phyloP scores from a whole-genome alignment of 768 basidiomycete species.

The Sporobolomyces roseus region DNA sequence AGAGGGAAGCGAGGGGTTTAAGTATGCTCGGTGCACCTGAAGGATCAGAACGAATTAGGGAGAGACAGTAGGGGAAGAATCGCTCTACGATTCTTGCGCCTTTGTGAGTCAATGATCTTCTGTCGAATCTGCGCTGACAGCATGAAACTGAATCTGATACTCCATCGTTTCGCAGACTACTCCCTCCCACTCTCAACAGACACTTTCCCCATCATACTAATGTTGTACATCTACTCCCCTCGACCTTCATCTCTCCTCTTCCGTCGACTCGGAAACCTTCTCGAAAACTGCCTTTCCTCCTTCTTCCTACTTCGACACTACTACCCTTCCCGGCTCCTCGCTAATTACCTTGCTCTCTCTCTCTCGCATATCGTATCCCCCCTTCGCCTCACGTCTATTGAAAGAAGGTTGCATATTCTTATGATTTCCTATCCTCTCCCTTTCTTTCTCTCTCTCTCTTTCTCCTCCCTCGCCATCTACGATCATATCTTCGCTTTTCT shows the following conservation, averaged over 20 bases:
- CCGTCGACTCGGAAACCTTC: too few relatives aligned
- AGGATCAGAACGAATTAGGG: neutral
- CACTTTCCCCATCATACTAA: conserved; percentile 1
- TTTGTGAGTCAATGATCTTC: too few relatives aligned
- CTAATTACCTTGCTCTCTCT: neutral
- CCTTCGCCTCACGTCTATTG: too few relatives aligned
- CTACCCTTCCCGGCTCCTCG: too few relatives aligned
- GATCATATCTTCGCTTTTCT: neutral
- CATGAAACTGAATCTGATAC: neutral
- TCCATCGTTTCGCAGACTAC: too few relatives aligned
- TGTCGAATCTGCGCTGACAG: too few relatives aligned
- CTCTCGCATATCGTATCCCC: neutral
- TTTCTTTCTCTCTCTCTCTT: neutral
- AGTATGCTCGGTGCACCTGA: conserved; percentile 2
- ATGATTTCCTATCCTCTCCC: too few relatives aligned
- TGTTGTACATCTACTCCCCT: neutral
- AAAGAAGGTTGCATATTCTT: too few relatives aligned
- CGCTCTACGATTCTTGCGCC: too few relatives aligned
- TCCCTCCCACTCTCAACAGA: neutral
- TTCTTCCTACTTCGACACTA: too few relatives aligned
- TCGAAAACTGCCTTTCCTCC: too few relatives aligned
- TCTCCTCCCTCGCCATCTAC: neutral
- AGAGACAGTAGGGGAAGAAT: neutral
- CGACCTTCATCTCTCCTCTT: neutral
- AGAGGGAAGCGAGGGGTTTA: conserved; percentile 23